Evolutionary conservation across 2,329 filamentous ascomycete genomes (phyloP), one percentile per base, ranked within the genome.

Genomic region (Fusarium dlaminii): DNA sequence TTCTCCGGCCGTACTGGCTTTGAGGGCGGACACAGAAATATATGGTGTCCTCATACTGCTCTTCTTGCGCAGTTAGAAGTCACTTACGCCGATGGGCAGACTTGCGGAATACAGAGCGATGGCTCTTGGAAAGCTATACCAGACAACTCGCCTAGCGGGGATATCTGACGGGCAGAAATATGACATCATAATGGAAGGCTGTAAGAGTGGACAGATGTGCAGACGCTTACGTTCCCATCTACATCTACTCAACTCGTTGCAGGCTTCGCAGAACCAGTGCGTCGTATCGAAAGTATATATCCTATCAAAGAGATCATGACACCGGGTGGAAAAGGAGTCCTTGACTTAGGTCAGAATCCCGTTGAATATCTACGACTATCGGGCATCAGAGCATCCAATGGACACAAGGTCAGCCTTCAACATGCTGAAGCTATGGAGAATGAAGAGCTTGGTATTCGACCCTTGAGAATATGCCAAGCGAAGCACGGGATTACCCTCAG

Each of bases 261-360:
- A 87, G 46, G 66, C 10, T 70, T 42, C 5, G 56, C 54, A 20
- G 69, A 72, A 1, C 69, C 68, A 9, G 74, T 68, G 3, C 70
- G 68, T 17, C 63, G 63, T 2, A 40, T 66, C 11, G 67, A 72
- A 17, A 27, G 20, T 7, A 32, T 74, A 17, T 40, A 58, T 9
- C 70, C 74, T 8, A 20, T 68, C 8, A 56, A 74, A 20, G 37
- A 82, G 39, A 75, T 83, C 24, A 79, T 58, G 0, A 82, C 78
- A 22, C 79, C 79, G 5, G 5, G 78, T 8, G 86, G 86, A 9
- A 87, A 87, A 72, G 85, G 80, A 0, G 79, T 90, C 3, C 66
- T 90, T 10, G 88, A 90, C 70, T 90, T 90, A 76, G 88, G 88
- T 4, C 88, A 90, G 74, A 90, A 90, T 71, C 79, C 90, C 0